Evolutionary conservation across 2,329 filamentous ascomycete species (phyloP), one percentile per base, ranked within the genome.

Genomic region (Alternaria ventricosa): DNA sequence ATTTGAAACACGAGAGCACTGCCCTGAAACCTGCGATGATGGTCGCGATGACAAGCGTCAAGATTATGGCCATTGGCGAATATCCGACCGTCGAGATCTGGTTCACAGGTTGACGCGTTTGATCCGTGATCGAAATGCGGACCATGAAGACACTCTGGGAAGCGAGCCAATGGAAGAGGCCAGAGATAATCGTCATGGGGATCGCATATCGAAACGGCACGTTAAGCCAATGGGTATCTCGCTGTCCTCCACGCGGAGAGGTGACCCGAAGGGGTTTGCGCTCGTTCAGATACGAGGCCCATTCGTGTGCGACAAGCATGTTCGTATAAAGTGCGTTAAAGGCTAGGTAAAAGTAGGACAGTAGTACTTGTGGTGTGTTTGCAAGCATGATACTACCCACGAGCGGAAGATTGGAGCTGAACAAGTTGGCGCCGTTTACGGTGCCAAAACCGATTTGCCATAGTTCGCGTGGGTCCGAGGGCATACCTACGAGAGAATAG

Each of bases 301-400:
- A 88, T 72, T 88, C 86, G 6, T 75, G 69, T 1, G 81, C 82
- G 0, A 84, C 67, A 1, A 85, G 76, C 76, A 86, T 85, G 7
- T 72, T 79, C 0, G 83, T 87, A 22, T 83, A 75, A 5, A 86
- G 73, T 4, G 75, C 75, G 65, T 86, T 86, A 73, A 81, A 83
- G 3, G 78, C 71, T 8, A 85, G 73, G 65, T 87, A 86, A 0
- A 85, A 36, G 22, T 84, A 73, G 0, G 82, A 84, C 0, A 86
- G 63, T 11, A 86, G 60, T 0, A 83, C 68, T 65, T 87, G 85
- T 1, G 84, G 83, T 2, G 76, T 54, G 66, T 87, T 87, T 30
- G 82, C 82, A 1, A 85, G 28, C 5, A 86, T 65, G 0, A 79
- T 69, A 11, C 50, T 57, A 3, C 63, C 54, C 10, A 60, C 28